Percentiles rank a stretch among this genome's conserved stretches.
Evolutionary conservation across 2,329 filamentous ascomycete genomes (phyloP).

Genomic region (Cercospora sp.): DNA sequence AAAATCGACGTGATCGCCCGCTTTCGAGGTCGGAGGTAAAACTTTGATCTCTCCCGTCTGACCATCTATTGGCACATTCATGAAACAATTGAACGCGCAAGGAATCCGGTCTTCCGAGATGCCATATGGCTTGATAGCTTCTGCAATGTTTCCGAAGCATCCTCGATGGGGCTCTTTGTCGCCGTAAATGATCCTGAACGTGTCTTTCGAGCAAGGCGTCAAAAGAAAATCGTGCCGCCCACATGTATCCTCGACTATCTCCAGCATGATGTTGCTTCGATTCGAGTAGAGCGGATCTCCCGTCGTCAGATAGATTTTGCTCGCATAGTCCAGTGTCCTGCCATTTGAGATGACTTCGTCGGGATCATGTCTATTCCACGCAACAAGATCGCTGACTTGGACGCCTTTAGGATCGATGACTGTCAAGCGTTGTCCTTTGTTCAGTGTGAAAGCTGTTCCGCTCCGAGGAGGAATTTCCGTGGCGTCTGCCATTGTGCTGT

Average conservation of each 20-base stretch:
- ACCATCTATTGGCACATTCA: slow-evolving; percentile 33
- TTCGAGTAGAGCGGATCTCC: slow-evolving; percentile 28
- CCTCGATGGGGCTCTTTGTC: slow-evolving; percentile 32
- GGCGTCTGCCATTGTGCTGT: neutral
- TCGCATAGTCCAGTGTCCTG: slow-evolving; percentile 30
- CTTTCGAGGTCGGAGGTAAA: slow-evolving; percentile 29
- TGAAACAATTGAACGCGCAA: slow-evolving; percentile 34
- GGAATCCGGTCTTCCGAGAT: slow-evolving; percentile 29
- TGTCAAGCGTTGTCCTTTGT: slow-evolving; percentile 27
- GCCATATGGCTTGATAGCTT: slow-evolving; percentile 25
- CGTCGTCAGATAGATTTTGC: slow-evolving; percentile 26
- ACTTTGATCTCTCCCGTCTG: slow-evolving; percentile 29
- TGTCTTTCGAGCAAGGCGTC: slow-evolving; percentile 29
- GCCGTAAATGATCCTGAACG: slow-evolving; percentile 30
- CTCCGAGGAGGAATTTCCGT: slow-evolving; percentile 23
- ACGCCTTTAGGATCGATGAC: slow-evolving; percentile 29
- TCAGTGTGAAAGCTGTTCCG: slow-evolving; percentile 25
- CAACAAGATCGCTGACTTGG: slow-evolving; percentile 29
- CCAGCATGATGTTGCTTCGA: slow-evolving; percentile 25
- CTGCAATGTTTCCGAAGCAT: slow-evolving; percentile 33
- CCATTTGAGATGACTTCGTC: slow-evolving; percentile 29
- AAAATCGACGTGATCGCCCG: slow-evolving; percentile 32
- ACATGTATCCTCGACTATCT: slow-evolving; percentile 25
- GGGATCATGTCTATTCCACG: slow-evolving; percentile 25
- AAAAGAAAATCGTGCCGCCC: slow-evolving; percentile 28